Evolutionary conservation across 306 rosid species (phyloP).

Genomic region (Cucurbita moschata): DNA sequence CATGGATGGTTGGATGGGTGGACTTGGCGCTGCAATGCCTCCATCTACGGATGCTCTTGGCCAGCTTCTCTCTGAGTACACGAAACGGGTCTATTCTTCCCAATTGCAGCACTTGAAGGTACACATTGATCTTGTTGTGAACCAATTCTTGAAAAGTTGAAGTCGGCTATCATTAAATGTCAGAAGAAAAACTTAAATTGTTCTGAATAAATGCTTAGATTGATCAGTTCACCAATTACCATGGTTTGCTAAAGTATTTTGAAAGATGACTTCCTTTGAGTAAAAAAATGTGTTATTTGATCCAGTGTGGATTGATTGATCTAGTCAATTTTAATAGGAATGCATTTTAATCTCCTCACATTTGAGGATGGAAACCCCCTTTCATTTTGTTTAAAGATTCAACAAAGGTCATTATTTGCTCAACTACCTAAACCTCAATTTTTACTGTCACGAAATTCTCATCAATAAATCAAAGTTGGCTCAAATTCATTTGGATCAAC

Average conservation of each 20-base stretch:
- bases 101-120: slow-evolving; percentile 98
- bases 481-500: background rate
- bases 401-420: background rate
- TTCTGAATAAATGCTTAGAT: background rate
- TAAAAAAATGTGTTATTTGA: background rate
- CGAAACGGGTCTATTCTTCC: slow-evolving; percentile 77
- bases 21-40: slow-evolving; percentile 95
- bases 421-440: background rate
- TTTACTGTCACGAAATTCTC: background rate
- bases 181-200: background rate
- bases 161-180: background rate
- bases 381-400: background rate
- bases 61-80: slow-evolving; percentile 76
- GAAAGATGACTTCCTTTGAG: background rate
- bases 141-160: background rate
- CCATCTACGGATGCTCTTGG: slow-evolving; percentile 93
- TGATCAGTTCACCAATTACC: background rate
- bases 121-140: slow-evolving; percentile 3
- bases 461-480: background rate
- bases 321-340: background rate
- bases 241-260: background rate
- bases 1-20: slow-evolving; percentile 99
- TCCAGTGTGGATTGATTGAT: background rate
- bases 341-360: background rate
- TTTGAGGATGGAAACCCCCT: background rate